These are phyloP conservation scores for Trifolium subterraneum DNA, from an alignment of 306 rosid genomes.

Conservation along the genomic window DNA sequence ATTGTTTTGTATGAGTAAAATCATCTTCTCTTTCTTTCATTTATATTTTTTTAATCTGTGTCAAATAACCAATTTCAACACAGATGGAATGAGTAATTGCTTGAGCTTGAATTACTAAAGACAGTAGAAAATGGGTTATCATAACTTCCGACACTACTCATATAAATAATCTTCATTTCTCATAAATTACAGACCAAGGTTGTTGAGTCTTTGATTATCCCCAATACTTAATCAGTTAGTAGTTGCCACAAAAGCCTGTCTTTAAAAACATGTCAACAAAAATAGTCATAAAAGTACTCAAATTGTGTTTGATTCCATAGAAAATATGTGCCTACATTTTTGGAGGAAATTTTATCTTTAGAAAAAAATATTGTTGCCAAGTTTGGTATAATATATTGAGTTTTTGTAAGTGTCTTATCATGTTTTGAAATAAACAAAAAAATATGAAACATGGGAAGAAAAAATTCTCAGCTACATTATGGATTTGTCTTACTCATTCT, in stretches of 20 bases:
- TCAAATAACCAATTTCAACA: no score
- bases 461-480: not conserved
- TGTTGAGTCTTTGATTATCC: constrained; percentile 21
- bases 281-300: constrained; percentile 11
- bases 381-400: constrained; percentile 8
- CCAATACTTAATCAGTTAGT: not conserved
- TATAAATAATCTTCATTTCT: no score
- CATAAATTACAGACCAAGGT: constrained; percentile 31
- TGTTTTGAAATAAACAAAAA: not conserved
- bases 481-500: constrained; percentile 14
- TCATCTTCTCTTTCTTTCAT: no score
- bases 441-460: constrained; percentile 9
- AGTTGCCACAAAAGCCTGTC: constrained; percentile 21
- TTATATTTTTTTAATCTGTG: no score
- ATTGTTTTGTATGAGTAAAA: no score
- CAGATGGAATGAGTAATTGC: no score
- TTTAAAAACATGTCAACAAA: constrained; percentile 21
- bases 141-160: no score
- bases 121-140: no score
- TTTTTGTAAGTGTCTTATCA: not conserved
- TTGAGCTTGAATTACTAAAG: no score
- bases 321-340: constrained; percentile 36
- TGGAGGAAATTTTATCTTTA: not conserved
- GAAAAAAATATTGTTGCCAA: constrained; percentile 28
- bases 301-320: constrained; percentile 36